These are phyloP conservation scores for Prunus yedoensis DNA, from an alignment of 331 rosid genomes.

Conservation along the genomic window DNA sequence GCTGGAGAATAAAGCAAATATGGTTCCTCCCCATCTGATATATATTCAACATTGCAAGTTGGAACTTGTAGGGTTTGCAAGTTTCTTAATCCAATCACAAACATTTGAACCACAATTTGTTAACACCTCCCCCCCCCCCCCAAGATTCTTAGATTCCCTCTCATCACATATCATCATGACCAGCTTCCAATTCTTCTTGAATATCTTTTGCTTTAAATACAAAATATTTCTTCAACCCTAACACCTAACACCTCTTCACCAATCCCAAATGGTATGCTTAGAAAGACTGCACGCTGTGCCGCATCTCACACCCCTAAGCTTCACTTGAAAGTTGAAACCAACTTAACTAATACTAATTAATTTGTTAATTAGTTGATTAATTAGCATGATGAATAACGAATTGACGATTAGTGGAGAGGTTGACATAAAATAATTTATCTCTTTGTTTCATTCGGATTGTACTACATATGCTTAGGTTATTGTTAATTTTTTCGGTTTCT, in stretches of 20 bases:
- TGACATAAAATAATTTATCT: neutral
- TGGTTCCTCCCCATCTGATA: too few relatives aligned
- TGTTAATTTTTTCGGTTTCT: neutral
- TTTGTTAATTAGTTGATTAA: neutral
- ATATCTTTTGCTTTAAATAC: too few relatives aligned
- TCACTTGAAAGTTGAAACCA: constrained; percentile 5
- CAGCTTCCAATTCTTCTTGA: neutral
- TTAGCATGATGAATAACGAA: neutral
- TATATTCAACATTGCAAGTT: neutral
- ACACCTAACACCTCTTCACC: neutral
- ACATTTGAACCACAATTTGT: neutral
- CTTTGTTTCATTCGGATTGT: neutral
- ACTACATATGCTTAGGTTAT: neutral
- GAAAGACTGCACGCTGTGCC: neutral
- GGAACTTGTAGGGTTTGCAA: too few relatives aligned
- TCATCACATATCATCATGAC: neutral
- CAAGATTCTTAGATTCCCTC: neutral
- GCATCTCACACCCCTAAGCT: constrained; percentile 13
- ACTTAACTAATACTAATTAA: neutral
- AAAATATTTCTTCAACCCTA: neutral
- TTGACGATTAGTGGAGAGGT: neutral
- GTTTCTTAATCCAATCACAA: neutral
- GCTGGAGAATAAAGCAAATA: constrained; percentile 6
- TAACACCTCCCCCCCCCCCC: too few relatives aligned
- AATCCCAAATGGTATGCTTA: neutral